phyloP scores from a whole-genome alignment of 768 basidiomycete species.

The Pulveroboletus sp. region DNA sequence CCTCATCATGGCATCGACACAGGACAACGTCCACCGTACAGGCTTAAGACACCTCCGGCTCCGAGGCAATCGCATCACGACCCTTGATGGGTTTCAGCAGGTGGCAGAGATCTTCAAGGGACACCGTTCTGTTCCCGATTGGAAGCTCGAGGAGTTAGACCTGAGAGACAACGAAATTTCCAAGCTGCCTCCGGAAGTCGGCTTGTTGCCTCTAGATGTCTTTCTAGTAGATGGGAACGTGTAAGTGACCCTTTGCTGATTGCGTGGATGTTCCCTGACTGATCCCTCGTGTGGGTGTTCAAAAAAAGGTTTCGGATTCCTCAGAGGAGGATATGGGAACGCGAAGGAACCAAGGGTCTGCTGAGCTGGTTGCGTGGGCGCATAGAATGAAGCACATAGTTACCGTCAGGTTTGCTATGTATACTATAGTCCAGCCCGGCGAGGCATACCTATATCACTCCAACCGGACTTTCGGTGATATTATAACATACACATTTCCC shows the following conservation, averaged over 20 bases:
- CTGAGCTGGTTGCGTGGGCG: slow-evolving; percentile 76
- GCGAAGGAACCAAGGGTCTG: slow-evolving; percentile 81
- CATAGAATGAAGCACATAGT: slow-evolving; percentile 45
- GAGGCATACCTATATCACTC: too few species aligned
- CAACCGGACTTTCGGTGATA: neutral
- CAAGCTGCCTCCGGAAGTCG: slow-evolving; percentile 66
- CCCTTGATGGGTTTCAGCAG: slow-evolving; percentile 59
- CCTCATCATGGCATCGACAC: slow-evolving; percentile 49
- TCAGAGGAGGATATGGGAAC: slow-evolving; percentile 78
- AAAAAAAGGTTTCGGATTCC: slow-evolving; percentile 77
- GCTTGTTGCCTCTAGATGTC: slow-evolving; percentile 74
- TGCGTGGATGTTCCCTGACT: neutral
- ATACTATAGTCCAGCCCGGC: slow-evolving; percentile 2
- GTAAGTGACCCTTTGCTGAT: slow-evolving; percentile 42
- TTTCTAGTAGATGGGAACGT: slow-evolving; percentile 83
- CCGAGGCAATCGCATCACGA: slow-evolving; percentile 63
- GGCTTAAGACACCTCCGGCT: slow-evolving; percentile 67
- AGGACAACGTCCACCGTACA: slow-evolving; percentile 31
- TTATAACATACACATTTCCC: neutral
- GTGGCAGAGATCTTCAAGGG: slow-evolving; percentile 67
- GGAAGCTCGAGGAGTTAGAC: slow-evolving; percentile 83
- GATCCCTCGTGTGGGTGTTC: neutral
- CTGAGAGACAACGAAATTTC: slow-evolving; percentile 78
- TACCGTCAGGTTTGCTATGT: neutral
- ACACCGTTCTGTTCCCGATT: slow-evolving; percentile 57